A percentile compares a stretch with the other conserved stretches of the same genome.
Conservation (phyloP, 352 stramenopile genomes). For the Globisporangium abappressorium region DNA sequence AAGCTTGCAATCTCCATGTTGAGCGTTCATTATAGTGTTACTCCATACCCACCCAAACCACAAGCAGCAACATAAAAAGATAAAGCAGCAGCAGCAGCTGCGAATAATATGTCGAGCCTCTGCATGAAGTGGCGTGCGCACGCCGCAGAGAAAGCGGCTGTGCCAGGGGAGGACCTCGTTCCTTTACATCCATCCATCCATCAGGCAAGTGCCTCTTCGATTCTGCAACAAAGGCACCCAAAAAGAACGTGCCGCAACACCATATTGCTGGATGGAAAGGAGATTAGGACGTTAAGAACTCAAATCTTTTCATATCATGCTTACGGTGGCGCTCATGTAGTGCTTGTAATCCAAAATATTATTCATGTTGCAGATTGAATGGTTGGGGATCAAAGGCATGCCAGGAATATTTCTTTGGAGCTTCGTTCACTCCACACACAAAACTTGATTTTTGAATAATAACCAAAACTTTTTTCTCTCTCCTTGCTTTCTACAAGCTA, state of each 20-base stretch:
- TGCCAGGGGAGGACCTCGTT: background rate
- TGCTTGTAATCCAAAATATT: background rate
- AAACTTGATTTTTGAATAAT: slow-evolving; percentile 9
- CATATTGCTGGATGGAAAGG: background rate
- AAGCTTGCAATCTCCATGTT: background rate
- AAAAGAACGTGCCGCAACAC: background rate
- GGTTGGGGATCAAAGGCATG: background rate
- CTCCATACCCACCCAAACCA: background rate
- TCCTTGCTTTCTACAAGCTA: background rate
- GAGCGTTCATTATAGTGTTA: background rate
- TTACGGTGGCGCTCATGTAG: background rate
- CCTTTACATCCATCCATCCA: background rate
- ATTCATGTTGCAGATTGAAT: background rate
- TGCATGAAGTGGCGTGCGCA: background rate
- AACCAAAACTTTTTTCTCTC: background rate
- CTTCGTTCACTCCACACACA: slow-evolving; percentile 10
- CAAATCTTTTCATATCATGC: background rate
- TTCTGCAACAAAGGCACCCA: background rate
- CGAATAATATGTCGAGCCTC: background rate
- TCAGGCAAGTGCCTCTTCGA: slow-evolving; percentile 1
- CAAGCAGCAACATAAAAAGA: background rate
- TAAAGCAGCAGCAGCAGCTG: background rate
- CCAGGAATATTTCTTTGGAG: background rate
- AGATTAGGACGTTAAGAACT: background rate
- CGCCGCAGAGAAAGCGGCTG: background rate